Base-by-base conservation (phyloP, 371 early-diverging fungal genomes). In the Mucor indicus region DNA sequence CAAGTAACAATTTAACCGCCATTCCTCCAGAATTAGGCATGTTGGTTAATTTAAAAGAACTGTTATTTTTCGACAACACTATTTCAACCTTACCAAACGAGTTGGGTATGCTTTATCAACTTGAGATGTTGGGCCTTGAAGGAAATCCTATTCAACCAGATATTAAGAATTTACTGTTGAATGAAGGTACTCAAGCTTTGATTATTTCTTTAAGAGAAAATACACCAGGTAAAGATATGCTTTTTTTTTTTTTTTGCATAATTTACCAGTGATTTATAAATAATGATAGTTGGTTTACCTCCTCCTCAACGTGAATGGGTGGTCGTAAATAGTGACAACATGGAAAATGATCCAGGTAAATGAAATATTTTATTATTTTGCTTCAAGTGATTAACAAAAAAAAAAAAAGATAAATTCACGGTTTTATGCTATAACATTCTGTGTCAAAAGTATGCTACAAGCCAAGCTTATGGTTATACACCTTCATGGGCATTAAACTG, bases 401-500 rank as follows among this genome's bases (percentile, higher is more conserved):
- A 38, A n/a, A 60, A 57, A 12, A n/a, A 37, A 75, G 89, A 88
- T 19, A 78, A 77, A 13, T 81, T 96, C 35, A 91, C 93, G 0
- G 84, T 96, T 9, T 83, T 96, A 42, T 90, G 87, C 50, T 98
- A 96, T 77, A 99, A 99, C 62, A 93, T 93, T 41, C 79, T 99
- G 10, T 89, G 89, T 42, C 90, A 93, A 39, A 87, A 87, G 55
- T 98, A 92, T 60, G 96, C 96, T 0, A 85, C 92, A 0, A 72
- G 84, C 19, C 84, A 87, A 55, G 76, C 83, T 40, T 96, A 94
- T 67, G 88, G 90, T 29, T 98, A 98, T 73, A 92, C 95, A 10
- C 99, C 99, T 11, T 87, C 92, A 3, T 98, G 97, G 97, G 95
- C 92, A 1, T 75, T 99, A 48, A 72, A 80, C 1, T 95, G 96